Evolutionary conservation across 768 basidiomycete genomes (phyloP), one percentile per base, ranked within the genome.

Genomic region (Brasilioporus rufonigricans): DNA sequence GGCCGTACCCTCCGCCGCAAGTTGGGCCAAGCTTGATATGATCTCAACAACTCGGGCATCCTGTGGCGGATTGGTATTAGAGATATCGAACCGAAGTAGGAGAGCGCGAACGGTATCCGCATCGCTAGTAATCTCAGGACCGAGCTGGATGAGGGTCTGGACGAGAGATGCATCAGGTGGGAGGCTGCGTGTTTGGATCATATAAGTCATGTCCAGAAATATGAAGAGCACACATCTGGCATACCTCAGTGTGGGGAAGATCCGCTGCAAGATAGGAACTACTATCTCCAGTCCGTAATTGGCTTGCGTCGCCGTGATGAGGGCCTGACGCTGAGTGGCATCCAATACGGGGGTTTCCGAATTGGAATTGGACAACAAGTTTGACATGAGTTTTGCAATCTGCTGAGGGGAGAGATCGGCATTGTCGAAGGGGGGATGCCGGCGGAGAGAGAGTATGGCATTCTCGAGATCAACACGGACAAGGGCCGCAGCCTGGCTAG

Each of bases 251-350:
- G 77, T 88, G 19, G 89, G 82, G 57, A 93, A 77, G 48, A 91
- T 82, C 58, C 82, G 83, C 61, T 85, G 86, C 36, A 93, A 73
- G 50, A 91, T 85, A 50, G 91, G 87, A 24, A 78, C 76, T 32
- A 89, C 77, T 33, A 84, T 82, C 55, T 93, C 91, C 21, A 82
- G 79, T 26, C 91, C 92, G 65, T 89, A 88, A 73, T 91, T 93
- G 50, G 84, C 78, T 68, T 90, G 87, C 24, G 83, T 83, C 47
- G 91, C 85, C 13, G 80, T 74, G 43, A 93, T 82, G 46, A 93
- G 77, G 31, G 84, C 84, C 64, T 91, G 85, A 19, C 89, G 81
- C 69, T 93, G 91, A 9, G 79, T 71, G 26, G 80, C 76, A 65
- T 91, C 91, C 57, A 93, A 72, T 31, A 87, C 73, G 45, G 90